A percentile compares a stretch with the other conserved stretches of the same genome.
phyloP scores from a whole-genome alignment of 768 basidiomycete genomes.

The Lactarius pseudohatsudake region DNA sequence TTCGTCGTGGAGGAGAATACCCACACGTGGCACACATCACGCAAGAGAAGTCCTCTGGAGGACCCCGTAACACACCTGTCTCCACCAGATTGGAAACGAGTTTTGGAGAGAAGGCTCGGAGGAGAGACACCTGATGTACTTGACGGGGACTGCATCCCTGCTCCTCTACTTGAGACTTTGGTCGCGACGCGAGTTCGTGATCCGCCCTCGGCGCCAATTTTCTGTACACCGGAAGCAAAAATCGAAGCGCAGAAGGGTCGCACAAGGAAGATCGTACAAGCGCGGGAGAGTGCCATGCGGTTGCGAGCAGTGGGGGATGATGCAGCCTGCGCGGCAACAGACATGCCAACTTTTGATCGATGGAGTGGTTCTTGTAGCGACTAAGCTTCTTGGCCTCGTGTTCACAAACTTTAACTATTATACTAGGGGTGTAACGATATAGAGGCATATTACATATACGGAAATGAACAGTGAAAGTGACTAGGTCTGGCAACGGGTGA shows the following conservation, averaged over 20 bases:
- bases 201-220: slow-evolving; percentile 1
- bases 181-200: slow-evolving; percentile 5
- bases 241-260: slow-evolving; percentile 11
- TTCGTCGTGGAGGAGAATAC: background rate
- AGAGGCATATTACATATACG: background rate
- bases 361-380: slow-evolving; percentile 8
- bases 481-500: background rate
- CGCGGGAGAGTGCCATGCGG: slow-evolving; percentile 17
- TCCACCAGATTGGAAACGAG: slow-evolving; percentile 17
- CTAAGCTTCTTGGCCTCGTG: background rate
- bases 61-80: slow-evolving; percentile 13
- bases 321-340: background rate
- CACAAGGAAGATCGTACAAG: slow-evolving; percentile 16
- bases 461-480: background rate
- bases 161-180: slow-evolving; percentile 2
- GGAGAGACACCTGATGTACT: background rate
- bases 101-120: slow-evolving; percentile 7
- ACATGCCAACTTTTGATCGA: background rate
- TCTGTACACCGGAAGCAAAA: slow-evolving; percentile 1
- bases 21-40: background rate
- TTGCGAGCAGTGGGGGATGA: slow-evolving; percentile 17
- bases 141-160: background rate
- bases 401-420: background rate
- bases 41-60: background rate
- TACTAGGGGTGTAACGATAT: background rate